Evolutionary conservation across 495 filamentous ascomycete species (phyloP), one percentile per base, ranked within the genome.

Genomic region (Lasiosphaeria miniovina): DNA sequence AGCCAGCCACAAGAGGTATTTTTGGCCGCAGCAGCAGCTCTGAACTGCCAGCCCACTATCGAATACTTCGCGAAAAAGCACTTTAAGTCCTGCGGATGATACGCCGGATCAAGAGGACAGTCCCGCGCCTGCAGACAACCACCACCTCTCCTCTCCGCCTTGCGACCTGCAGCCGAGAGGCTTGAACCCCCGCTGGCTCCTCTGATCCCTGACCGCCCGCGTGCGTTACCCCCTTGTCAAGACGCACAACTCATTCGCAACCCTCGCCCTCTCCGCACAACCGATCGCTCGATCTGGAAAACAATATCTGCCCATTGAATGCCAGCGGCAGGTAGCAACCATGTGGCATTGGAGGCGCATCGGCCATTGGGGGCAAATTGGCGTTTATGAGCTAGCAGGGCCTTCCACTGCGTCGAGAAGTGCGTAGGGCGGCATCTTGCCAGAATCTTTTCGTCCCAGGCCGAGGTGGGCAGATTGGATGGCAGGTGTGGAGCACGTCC

Each of bases 91-190:
- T 48, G 38, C 54, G 59, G 60, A 45, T 58, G 60, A 57, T 36
- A 52, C 57, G 51, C 40, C 54, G 24, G 54, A 54, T 60, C 61
- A 58, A 49, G 61, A 12, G 49, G 50, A 34, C 61, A 32, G 49
- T 53, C 43, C 60, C 60, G 60, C 61, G 24, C 48, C 35, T 63
- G 61, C 61, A 59, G 61, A 57, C 54, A 48, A 54, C 61, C 57
- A 53, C 61, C 59, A 46, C 40, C 49, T 11, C 43, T 48, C 33
- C 50, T 17, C 53, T 54, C 36, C 38, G 49, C 46, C 57, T 50
- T 61, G 62, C 58, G 43, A 34, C 63, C 59, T 61, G 63, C 63
- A 61, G 59, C 59, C 56, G 52, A 57, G 49, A 61, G 36, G 52
- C 50, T 50, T 36, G 54, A 24, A n/a, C 38, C 33, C 49, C 58